phyloP scores from a whole-genome alignment of 768 basidiomycete species.

The Filobasidium wieringae region DNA sequence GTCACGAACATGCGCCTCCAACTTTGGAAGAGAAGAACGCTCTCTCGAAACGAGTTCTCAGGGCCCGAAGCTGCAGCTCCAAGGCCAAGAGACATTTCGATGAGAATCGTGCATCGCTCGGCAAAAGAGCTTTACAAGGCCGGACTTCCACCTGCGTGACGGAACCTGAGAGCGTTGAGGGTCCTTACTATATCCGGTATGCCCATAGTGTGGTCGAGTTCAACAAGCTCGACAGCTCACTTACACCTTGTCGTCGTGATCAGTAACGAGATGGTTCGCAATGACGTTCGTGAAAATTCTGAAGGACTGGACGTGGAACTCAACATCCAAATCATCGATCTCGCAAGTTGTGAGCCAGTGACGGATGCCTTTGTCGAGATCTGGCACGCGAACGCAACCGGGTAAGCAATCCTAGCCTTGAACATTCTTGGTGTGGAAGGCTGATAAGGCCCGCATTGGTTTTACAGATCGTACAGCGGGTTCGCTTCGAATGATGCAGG shows the following conservation, averaged over 20 bases:
- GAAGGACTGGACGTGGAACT: constrained; percentile 38
- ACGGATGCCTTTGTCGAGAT: constrained; percentile 40
- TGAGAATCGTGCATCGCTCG: not conserved
- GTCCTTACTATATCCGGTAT: constrained; percentile 26
- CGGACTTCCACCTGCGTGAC: not conserved
- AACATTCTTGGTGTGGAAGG: too few relatives aligned
- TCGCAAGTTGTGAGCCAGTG: constrained; percentile 40
- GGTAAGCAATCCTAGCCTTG: too few relatives aligned
- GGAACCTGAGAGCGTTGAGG: constrained; percentile 24
- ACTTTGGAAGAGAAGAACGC: not conserved
- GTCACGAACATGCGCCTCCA: not conserved
- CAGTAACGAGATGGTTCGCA: constrained; percentile 32
- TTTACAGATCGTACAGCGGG: too few relatives aligned
- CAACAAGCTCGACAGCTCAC: not conserved
- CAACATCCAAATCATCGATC: constrained; percentile 41
- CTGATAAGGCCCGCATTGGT: too few relatives aligned
- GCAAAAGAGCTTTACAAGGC: not conserved
- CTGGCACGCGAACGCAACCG: constrained; percentile 41
- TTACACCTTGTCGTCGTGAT: not conserved
- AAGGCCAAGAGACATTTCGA: not conserved
- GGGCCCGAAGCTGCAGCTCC: not conserved
- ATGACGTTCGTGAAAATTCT: constrained; percentile 34
- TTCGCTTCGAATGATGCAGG: too few relatives aligned
- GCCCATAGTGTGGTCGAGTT: not conserved
- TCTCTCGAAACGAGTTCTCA: not conserved